Base-by-base conservation (phyloP, 2,329 filamentous ascomycete species). In the Thermomyces lanuginosus region DNA sequence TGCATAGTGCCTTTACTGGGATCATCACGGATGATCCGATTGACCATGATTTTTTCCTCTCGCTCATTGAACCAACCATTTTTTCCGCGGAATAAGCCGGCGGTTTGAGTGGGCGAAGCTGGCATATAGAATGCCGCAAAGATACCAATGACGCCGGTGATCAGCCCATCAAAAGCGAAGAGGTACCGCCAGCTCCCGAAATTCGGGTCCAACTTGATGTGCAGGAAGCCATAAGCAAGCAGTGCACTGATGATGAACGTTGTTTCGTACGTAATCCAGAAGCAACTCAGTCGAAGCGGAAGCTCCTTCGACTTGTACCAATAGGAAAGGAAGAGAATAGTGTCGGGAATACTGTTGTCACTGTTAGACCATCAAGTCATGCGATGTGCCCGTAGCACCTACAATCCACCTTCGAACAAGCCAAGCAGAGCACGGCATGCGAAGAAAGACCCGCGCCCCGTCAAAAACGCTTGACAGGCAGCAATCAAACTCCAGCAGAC, bases 271-370 rank as follows among this genome's bases (percentile, higher is more conserved):
- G 73, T 64, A 0, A 70, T 69, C 77, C 76, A 83, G 53, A 82
- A 82, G 41, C 62, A 69, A 37, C 69, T 68, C 10, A 83, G 53
- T 1, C 78, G 65, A 7, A 66, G 63, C 0, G 76, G 74, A 0
- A 84, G 56, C 44, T 83, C 78, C 27, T 62, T 62, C 1, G 69
- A 69, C 23, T 69, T 82, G 53, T 82, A 84, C 50, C 76, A 84
- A 48, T 83, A 83, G 3, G 69, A 73, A 4, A 81, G 57, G 48
- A 75, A 82, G 0, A 58, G 41, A 8, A 58, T 55, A 0, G 51
- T 55, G 11, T 58, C 54, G 2, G 54, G 52, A 22, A 58, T 58
- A 31, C 49, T 54, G 5, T 2, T 6, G 28, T 12, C 16, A 12
- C n/a, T n/a, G 21, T 27, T 14, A 6, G 5, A 10, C 22, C 38